These are phyloP conservation scores for Lactarius sp. DNA, from an alignment of 768 basidiomycete species.

Conservation along the genomic window DNA sequence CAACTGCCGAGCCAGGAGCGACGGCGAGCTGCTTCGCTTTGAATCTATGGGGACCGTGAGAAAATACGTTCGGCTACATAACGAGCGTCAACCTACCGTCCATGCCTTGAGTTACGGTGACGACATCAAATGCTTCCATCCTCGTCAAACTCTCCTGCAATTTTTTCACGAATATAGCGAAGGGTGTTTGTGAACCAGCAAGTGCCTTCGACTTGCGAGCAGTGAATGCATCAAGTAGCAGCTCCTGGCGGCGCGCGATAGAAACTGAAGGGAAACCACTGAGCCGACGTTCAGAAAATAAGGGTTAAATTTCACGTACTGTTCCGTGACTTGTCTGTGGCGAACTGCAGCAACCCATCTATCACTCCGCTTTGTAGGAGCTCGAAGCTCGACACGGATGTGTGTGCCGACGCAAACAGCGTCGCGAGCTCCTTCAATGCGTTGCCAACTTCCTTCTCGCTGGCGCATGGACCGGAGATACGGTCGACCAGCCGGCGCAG, in stretches of 20 bases:
- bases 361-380: slow-evolving; percentile 90
- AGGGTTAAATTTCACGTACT: slow-evolving; percentile 40
- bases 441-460: slow-evolving; percentile 59
- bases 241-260: slow-evolving; percentile 60
- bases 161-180: slow-evolving; percentile 85
- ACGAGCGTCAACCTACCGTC: slow-evolving; percentile 54
- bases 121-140: slow-evolving; percentile 94
- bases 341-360: slow-evolving; percentile 77
- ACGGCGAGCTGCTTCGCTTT: slow-evolving; percentile 77
- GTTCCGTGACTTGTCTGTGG: slow-evolving; percentile 59
- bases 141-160: slow-evolving; percentile 92
- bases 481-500: slow-evolving; percentile 61
- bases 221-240: slow-evolving; percentile 76
- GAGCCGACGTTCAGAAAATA: slow-evolving; percentile 5
- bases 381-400: slow-evolving; percentile 93
- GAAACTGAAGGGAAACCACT: slow-evolving; percentile 45
- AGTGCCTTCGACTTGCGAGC: slow-evolving; percentile 44
- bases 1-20: slow-evolving; percentile 87
- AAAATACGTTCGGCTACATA: neutral
- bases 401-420: slow-evolving; percentile 69
- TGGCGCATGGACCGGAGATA: slow-evolving; percentile 49
- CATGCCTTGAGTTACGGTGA: slow-evolving; percentile 75
- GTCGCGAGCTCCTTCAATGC: slow-evolving; percentile 71
- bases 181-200: slow-evolving; percentile 48
- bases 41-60: slow-evolving; percentile 50